Evolutionary conservation across 805 yeast species (phyloP), one percentile per base, ranked within the genome.

Genomic region (Starmera amethionina): DNA sequence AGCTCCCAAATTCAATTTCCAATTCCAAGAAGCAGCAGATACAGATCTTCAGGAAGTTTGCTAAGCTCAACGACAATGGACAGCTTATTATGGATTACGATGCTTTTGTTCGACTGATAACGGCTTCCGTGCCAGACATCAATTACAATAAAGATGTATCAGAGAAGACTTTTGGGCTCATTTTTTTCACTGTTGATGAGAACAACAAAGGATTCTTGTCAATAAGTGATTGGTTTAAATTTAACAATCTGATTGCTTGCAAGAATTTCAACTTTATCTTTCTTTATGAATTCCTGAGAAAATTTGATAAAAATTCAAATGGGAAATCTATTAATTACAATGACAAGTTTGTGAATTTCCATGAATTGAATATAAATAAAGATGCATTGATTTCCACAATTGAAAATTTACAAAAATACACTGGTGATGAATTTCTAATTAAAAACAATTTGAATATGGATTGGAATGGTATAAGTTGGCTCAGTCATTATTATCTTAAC

Each of bases 181-280:
- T 90, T 37, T 90, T 83, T 56, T 67, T 82, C 42, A 77, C 87
- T 25, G 86, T 95, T 13, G 97, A 90, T 62, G 75, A 75, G 43
- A 68, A 71, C 32, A 67, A 70, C 41, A 75, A 76, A 48, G 97
- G 96, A 8, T 78, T 70, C 43, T 68, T 86, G 38, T 70, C 75
- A 25, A 65, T 78, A 38, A 58, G 66, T 22, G 96, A 90, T 56
- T 90, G 95, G 82, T 63, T 75, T 38, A 70, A 72, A 34, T 84
- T 90, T 56, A 78, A 83, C 51, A 68, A 72, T 44, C 48, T 72
- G 35, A 60, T 77, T 40, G 70, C 68, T 46, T 68, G 73, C 41
- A 59, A 66, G 41, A 63, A 70, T 40, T 71, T 68, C 37, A 75
- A 73, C 52, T 66, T 65, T 50, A 67, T 71, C 42, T 56, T 78